Percentiles rank a stretch among this genome's conserved stretches.
phyloP scores from a whole-genome alignment of 2,329 filamentous ascomycete genomes.

The Trichoderma sp. region DNA sequence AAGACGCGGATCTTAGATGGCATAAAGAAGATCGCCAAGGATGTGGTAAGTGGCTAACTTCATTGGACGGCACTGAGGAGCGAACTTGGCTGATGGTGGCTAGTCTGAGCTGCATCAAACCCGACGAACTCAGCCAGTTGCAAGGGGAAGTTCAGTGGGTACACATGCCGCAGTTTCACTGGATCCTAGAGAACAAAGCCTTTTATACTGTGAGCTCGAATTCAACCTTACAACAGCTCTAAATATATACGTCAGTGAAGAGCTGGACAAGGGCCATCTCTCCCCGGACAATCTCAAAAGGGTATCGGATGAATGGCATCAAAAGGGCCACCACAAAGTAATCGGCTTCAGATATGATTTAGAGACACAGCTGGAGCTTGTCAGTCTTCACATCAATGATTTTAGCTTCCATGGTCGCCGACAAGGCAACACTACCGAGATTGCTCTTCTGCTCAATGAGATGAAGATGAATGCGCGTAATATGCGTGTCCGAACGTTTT shows the following conservation, averaged over 20 bases:
- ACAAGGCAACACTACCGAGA: conserved; percentile 42
- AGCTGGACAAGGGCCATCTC: conserved; percentile 55
- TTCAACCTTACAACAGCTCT: conserved; percentile 51
- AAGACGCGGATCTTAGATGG: conserved; percentile 44
- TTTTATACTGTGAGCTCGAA: conserved; percentile 59
- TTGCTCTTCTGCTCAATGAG: conserved; percentile 48
- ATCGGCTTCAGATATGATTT: conserved; percentile 58
- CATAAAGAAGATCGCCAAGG: conserved; percentile 53
- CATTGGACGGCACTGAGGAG: neutral
- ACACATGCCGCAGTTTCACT: conserved; percentile 48
- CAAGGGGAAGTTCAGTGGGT: conserved; percentile 29
- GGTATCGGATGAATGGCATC: conserved; percentile 50
- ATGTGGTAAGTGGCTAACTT: conserved; percentile 42
- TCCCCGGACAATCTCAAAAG: conserved; percentile 51
- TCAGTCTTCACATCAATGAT: conserved; percentile 47
- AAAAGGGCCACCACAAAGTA: conserved; percentile 53
- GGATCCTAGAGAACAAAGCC: conserved; percentile 53
- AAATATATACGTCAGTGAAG: conserved; percentile 50
- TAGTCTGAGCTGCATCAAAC: conserved; percentile 38
- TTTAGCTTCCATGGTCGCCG: conserved; percentile 55
- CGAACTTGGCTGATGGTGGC: conserved; percentile 20
- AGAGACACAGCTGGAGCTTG: conserved; percentile 58
- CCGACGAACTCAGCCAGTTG: conserved; percentile 32
- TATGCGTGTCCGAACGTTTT: conserved; percentile 54
- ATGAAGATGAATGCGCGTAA: conserved; percentile 52